Base-by-base conservation (phyloP, 352 stramenopile genomes). In the Globisporangium echinulatum region DNA sequence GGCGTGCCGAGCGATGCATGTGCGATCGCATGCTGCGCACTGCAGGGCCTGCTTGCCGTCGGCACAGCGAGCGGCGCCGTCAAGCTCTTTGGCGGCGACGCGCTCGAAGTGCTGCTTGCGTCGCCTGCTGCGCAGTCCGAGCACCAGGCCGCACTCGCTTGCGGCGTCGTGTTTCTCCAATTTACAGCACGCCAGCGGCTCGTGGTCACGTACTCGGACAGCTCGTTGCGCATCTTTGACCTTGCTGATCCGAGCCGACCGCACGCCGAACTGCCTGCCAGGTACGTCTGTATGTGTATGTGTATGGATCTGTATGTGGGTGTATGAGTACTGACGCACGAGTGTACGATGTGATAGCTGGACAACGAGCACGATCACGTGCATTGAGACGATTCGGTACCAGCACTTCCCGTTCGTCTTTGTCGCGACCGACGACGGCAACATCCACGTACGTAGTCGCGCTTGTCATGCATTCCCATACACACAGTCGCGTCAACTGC, bases 121-220 rank as follows among this genome's bases (percentile, higher is more conserved):
- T 7, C 48, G 7, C 63, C 70, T 11, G 74, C 72, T 52, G 60
- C 56, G n/a, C 67, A 68, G 5, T 63, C 56, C 11, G 66, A 70
- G 8, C 61, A 55, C 15, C 62, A 44, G 7, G 43, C 66, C 9
- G 74, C 71, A 25, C 42, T 85, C 44, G 70, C 69, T 8, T 63
- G 79, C 42, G 70, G 81, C 42, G 71, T 89, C 33, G 68, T 63
- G 11, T 69, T 79, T 53, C 67, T 91, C 61, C 68, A 75, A 65
- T 91, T 91, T 62, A 86, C 79, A 17, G 82, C 70, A 6, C 74
- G 70, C 48, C 82, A 91, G 63, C 67, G 72, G 13, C 71, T 91
- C 52, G 70, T 91, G 8, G 79, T 77, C 40, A 65, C 69, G 39
- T 90, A 88, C 67, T 67, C 74, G 3, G 74, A 87, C 69, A 91